phyloP scores from a whole-genome alignment of 1,284 basidiomycete species.

The Ustilago sp. region DNA sequence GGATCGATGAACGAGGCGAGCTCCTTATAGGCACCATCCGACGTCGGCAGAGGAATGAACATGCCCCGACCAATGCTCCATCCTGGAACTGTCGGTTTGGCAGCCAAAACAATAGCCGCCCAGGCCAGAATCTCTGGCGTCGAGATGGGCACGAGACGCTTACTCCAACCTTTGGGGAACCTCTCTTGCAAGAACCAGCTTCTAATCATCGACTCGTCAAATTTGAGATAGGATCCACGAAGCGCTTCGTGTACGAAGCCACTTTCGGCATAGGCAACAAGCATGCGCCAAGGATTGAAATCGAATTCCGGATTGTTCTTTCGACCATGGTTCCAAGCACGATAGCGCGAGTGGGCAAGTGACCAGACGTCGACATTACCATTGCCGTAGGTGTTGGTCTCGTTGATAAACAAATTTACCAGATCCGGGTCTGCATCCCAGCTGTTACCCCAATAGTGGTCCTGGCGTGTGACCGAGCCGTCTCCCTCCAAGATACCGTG shows the following conservation, averaged over 20 bases:
- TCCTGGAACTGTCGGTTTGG: constrained; percentile 36
- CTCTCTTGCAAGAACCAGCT: constrained; percentile 39
- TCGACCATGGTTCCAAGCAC: constrained; percentile 21
- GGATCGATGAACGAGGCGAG: constrained; percentile 28
- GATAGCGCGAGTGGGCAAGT: constrained; percentile 37
- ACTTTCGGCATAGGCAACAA: constrained; percentile 41
- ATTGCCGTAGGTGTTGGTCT: constrained; percentile 39
- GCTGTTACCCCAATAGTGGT: constrained; percentile 45
- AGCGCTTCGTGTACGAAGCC: constrained; percentile 41
- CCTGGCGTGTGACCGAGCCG: constrained; percentile 38
- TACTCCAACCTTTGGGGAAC: constrained; percentile 37
- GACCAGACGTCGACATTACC: constrained; percentile 26
- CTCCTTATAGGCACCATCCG: constrained; percentile 26
- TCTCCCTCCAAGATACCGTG: constrained; percentile 45
- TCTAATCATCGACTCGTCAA: constrained; percentile 39
- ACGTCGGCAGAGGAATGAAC: constrained; percentile 31
- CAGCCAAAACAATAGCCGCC: constrained; percentile 24
- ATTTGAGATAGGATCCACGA: constrained; percentile 33
- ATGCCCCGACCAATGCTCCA: constrained; percentile 36
- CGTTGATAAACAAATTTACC: constrained; percentile 35
- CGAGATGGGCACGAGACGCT: constrained; percentile 28
- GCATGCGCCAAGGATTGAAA: constrained; percentile 46
- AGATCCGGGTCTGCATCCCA: constrained; percentile 30
- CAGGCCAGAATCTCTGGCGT: constrained; percentile 39
- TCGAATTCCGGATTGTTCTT: constrained; percentile 32